Conservation (phyloP, 345 rosid genomes). For the Odontarrhena argentea region DNA sequence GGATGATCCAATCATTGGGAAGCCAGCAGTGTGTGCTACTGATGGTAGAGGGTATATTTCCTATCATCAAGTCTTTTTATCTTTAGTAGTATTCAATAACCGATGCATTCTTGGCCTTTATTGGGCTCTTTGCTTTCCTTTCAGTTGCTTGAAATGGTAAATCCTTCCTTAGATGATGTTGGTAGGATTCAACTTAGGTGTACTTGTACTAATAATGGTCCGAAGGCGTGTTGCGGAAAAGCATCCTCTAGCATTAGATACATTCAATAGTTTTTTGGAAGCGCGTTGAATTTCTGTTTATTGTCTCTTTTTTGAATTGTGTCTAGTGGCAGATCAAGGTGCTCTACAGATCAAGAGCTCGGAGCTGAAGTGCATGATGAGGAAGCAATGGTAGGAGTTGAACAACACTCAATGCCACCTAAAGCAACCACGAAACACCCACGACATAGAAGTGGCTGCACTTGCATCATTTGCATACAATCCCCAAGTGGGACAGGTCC, state of each 20-base stretch:
- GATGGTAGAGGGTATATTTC: conserved; percentile 65
- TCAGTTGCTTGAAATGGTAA: conserved; percentile 22
- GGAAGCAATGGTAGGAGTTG: conserved; percentile 65
- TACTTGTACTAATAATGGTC: conserved; percentile 28
- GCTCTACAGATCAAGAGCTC: conserved; percentile 61
- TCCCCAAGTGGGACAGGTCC: conserved; percentile 93
- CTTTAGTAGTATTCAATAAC: conserved; percentile 2
- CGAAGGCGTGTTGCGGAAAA: conserved; percentile 22
- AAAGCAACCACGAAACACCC: conserved; percentile 89
- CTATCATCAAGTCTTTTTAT: conserved; percentile 23
- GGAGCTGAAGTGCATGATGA: conserved; percentile 49
- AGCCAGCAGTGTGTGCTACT: conserved; percentile 63
- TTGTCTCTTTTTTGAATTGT: conserved; percentile 26
- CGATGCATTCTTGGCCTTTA: not conserved
- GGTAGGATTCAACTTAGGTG: not conserved
- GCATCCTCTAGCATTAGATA: conserved; percentile 10
- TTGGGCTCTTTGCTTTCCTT: conserved; percentile 21
- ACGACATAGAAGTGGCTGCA: conserved; percentile 87
- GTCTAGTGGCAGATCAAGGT: conserved; percentile 53
- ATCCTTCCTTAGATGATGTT: conserved; percentile 13
- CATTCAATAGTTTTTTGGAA: conserved; percentile 4
- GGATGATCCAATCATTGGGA: conserved; percentile 92
- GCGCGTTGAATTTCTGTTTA: conserved; percentile 11
- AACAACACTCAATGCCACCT: conserved; percentile 66
- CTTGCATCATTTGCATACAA: conserved; percentile 92